These are phyloP conservation scores for Colletotrichum spinosum DNA, from an alignment of 2,329 filamentous ascomycete genomes.

Conservation along the genomic window DNA sequence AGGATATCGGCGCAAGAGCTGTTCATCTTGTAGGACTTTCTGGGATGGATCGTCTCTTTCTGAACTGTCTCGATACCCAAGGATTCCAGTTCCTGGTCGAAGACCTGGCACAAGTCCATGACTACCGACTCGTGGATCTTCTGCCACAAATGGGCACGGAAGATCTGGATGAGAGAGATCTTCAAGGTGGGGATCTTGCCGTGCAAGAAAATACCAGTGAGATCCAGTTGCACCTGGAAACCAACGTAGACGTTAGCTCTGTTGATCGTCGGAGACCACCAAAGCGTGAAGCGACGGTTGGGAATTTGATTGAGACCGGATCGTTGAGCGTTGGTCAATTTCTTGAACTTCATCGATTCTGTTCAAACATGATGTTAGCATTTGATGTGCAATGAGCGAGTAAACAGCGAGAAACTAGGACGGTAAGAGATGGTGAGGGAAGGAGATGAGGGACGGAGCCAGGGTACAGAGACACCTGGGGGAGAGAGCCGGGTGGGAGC, in stretches of 20 bases:
- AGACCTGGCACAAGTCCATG: constrained; percentile 99
- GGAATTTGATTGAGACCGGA: constrained; percentile 98
- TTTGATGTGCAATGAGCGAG: too few relatives aligned
- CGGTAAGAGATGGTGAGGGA: too few relatives aligned
- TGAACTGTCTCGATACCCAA: constrained; percentile 97
- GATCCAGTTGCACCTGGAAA: constrained; percentile 98
- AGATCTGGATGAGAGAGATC: constrained; percentile 98
- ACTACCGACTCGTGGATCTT: constrained; percentile 99
- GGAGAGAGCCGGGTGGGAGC: too few relatives aligned
- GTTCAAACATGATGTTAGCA: not conserved
- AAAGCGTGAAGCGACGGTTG: constrained; percentile 96
- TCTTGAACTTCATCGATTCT: constrained; percentile 95
- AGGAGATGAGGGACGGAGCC: too few relatives aligned
- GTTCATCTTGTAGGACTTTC: constrained; percentile 99
- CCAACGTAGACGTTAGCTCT: constrained; percentile 97
- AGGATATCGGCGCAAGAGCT: constrained; percentile 98
- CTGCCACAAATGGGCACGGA: constrained; percentile 99
- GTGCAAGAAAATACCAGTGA: constrained; percentile 98
- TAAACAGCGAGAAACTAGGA: too few relatives aligned
- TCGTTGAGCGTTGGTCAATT: constrained; percentile 95
- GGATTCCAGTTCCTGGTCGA: constrained; percentile 96
- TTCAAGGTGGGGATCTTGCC: constrained; percentile 98
- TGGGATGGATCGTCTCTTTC: constrained; percentile 98
- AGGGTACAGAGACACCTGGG: too few relatives aligned
- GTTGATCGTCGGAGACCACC: constrained; percentile 97